phyloP scores from a whole-genome alignment of 2,329 filamentous ascomycete genomes.

The Neofusicoccum sp. region DNA sequence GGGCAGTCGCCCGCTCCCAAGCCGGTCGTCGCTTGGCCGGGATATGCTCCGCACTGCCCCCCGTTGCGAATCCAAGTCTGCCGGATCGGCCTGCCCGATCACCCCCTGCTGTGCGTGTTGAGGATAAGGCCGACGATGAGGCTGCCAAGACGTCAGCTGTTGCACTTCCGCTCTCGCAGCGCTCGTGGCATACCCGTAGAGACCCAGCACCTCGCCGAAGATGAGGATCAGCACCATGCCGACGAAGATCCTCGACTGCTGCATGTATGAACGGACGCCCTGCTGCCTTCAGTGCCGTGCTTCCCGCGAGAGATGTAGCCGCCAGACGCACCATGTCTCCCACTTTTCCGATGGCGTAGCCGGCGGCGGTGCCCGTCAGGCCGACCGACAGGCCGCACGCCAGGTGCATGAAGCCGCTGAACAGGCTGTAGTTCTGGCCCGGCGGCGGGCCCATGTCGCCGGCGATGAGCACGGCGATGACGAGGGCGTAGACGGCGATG shows the following conservation, averaged over 20 bases:
- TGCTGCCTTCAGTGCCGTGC: slow-evolving; percentile 28
- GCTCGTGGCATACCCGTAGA: slow-evolving; percentile 73
- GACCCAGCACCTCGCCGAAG: slow-evolving; percentile 94
- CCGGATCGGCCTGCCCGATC: slow-evolving; percentile 1
- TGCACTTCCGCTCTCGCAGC: background rate
- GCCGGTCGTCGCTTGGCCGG: background rate
- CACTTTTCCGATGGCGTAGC: slow-evolving; percentile 81
- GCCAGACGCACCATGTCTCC: slow-evolving; percentile 70
- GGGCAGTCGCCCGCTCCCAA: background rate
- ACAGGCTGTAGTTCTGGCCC: slow-evolving; percentile 72
- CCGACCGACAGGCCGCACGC: slow-evolving; percentile 81
- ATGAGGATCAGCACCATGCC: slow-evolving; percentile 99
- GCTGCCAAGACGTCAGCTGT: slow-evolving; percentile 44
- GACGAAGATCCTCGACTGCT: slow-evolving; percentile 92
- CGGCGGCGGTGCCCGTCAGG: slow-evolving; percentile 39
- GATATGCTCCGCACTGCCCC: background rate
- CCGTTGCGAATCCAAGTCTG: background rate
- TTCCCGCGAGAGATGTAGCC: background rate
- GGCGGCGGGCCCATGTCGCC: slow-evolving; percentile 77
- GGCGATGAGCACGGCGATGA: slow-evolving; percentile 93
- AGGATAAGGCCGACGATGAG: slow-evolving; percentile 91
- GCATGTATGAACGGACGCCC: slow-evolving; percentile 92
- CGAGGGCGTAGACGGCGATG: slow-evolving; percentile 94
- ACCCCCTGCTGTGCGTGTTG: slow-evolving; percentile 76
- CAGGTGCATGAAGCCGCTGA: slow-evolving; percentile 91